Evolutionary conservation across 768 basidiomycete species (phyloP), one percentile per base, ranked within the genome.

Genomic region (Mycena galopus): DNA sequence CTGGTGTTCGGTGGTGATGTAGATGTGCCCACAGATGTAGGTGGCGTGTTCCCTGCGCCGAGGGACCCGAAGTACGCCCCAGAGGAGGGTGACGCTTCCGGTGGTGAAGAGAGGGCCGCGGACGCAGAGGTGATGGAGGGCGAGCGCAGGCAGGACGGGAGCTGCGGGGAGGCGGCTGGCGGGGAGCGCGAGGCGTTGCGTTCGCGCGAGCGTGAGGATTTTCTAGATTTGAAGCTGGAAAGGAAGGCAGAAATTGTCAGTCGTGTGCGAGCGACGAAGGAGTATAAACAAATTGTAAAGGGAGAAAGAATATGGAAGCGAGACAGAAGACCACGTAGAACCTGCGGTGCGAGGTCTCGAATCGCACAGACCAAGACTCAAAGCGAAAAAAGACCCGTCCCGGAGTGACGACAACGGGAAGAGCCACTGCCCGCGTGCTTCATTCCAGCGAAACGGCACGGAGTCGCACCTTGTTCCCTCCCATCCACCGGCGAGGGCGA

Each of bases 101-200:
- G 16, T 19, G 50, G 50, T 11, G 50, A 51, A 11, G 17, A 8
- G 25, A 11, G 50, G 17, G 55, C 19, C 1, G 29, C 0, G 30
- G 57, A 32, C 21, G 58, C 16, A 58, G 47, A 67, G 47, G 23
- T 62, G 73, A 77, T 27, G 27, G 80, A 77, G 25, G 83, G 81
- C 19, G 81, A 75, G 69, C 84, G 82, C 17, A 66, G 50, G 44
- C n/a, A 71, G 29, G 65, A 65, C 33, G 73, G 66, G 8, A 75
- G 44, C 3, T 37, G 2, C 11, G 56, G 55, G 0, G 67, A 16
- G 11, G 30, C 7, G 29, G 65, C 47, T 4, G 73, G 73, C 32
- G 73, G 73, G 10, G 73, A 74, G 47, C 73, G 73, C 57, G 73
- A 74, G 37, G 73, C 23, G 61, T 50, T 55, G 23, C 73, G 73